These are phyloP conservation scores for Alternaria brassicicola DNA, from an alignment of 2,329 filamentous ascomycete species.

Conservation along the genomic window DNA sequence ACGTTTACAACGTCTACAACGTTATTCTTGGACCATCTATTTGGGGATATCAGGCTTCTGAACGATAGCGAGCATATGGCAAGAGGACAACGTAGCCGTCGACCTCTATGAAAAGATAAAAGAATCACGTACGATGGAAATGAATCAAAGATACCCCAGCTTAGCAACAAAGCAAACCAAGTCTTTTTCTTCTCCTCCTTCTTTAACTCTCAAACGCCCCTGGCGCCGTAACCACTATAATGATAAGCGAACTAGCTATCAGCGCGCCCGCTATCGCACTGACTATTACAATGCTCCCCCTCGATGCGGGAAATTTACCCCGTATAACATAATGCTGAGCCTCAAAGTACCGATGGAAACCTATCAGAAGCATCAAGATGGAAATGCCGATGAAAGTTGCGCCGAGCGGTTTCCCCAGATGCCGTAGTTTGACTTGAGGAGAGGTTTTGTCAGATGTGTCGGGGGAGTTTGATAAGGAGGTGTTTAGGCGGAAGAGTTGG, in stretches of 20 bases:
- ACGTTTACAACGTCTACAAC: not conserved
- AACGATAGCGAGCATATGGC: constrained; percentile 5
- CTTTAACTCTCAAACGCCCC: constrained; percentile 49
- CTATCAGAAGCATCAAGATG: constrained; percentile 75
- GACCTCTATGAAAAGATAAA: not conserved
- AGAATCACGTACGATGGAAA: constrained; percentile 13
- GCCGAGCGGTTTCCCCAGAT: constrained; percentile 56
- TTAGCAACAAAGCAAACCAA: constrained; percentile 3
- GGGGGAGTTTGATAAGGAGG: constrained; percentile 54
- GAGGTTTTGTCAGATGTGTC: not conserved
- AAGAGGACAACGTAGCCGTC: not conserved
- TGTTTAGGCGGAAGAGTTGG: constrained; percentile 84
- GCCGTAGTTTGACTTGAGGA: constrained; percentile 30
- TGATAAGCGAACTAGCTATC: constrained; percentile 64
- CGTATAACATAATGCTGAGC: constrained; percentile 79
- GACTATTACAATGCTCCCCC: constrained; percentile 75
- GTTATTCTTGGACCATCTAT: not conserved
- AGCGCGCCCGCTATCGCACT: constrained; percentile 66
- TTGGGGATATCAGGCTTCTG: not conserved
- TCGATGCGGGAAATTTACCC: constrained; percentile 79
- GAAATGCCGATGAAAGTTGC: constrained; percentile 77
- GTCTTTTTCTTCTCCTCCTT: constrained; percentile 1
- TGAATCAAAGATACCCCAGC: constrained; percentile 34
- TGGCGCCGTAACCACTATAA: constrained; percentile 63
- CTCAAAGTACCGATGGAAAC: constrained; percentile 79